A percentile compares a stretch with the other conserved stretches of the same genome.
These are phyloP conservation scores for Neolecta irregularis DNA, from an alignment of 1,139 yeast species.

Conservation along the genomic window DNA sequence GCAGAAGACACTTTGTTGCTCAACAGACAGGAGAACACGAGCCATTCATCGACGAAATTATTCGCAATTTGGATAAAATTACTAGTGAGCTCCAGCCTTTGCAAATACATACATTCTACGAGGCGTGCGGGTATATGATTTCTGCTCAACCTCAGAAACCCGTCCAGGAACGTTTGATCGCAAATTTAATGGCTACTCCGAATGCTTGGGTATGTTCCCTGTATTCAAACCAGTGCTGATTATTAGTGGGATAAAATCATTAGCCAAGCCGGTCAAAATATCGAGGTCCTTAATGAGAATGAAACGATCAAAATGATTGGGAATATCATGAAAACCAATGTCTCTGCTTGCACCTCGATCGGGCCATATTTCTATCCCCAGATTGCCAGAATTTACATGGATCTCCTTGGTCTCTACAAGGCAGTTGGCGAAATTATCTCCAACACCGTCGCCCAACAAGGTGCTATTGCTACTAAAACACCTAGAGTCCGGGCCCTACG, in stretches of 20 bases:
- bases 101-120: conserved; percentile 94
- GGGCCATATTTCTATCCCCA: conserved; percentile 89
- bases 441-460: conserved; percentile 60
- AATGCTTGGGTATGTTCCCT: conserved; percentile 37
- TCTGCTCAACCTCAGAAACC: conserved; percentile 60
- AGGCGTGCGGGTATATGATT: conserved; percentile 90
- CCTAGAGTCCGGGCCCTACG: conserved; percentile 91
- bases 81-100: conserved; percentile 92
- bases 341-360: conserved; percentile 79
- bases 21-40: conserved; percentile 75
- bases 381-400: conserved; percentile 69
- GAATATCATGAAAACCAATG: conserved; percentile 85
- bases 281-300: conserved; percentile 63
- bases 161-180: conserved; percentile 54
- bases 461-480: conserved; percentile 76
- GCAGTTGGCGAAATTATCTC: conserved; percentile 88
- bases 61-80: conserved; percentile 62
- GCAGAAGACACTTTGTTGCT: conserved; percentile 88
- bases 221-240: not conserved
- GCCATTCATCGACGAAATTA: conserved; percentile 85
- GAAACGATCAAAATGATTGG: conserved; percentile 88
- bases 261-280: conserved; percentile 74
- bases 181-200: conserved; percentile 77
- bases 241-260: conserved; percentile 72
- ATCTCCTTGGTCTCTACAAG: conserved; percentile 75